Percentiles rank a stretch among this genome's conserved stretches.
Evolutionary conservation across 2,329 filamentous ascomycete species (phyloP).

Genomic region (Teratosphaeria zuluensis): DNA sequence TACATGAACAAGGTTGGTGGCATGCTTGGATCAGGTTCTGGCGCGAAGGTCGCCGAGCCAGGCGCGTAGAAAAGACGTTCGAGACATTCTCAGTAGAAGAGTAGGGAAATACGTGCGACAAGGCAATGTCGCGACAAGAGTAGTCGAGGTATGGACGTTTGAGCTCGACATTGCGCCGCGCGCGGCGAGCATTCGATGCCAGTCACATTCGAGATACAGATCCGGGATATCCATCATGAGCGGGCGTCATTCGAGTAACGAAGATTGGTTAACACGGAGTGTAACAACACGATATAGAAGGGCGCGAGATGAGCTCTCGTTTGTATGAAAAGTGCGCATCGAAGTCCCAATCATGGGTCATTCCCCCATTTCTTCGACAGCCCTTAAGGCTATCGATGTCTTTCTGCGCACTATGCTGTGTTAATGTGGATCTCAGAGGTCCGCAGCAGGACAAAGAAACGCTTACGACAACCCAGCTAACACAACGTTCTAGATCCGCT

Average conservation of each 20-base stretch:
- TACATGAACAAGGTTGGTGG: conserved; percentile 3
- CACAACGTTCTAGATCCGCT: too few species aligned
- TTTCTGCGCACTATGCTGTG: too few species aligned
- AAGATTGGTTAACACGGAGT: background rate
- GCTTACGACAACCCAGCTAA: too few species aligned
- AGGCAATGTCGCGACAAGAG: background rate
- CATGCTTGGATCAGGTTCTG: background rate
- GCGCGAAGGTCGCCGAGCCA: background rate
- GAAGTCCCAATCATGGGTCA: background rate
- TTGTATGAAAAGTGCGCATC: background rate
- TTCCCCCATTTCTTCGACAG: too few species aligned
- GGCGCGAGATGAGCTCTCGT: background rate
- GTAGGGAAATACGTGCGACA: background rate
- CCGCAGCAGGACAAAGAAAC: too few species aligned
- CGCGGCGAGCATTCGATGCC: background rate
- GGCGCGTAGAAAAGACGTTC: background rate
- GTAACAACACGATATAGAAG: background rate
- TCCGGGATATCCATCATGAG: background rate
- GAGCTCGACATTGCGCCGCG: background rate
- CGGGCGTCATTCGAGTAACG: background rate
- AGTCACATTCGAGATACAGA: background rate
- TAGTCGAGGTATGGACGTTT: background rate
- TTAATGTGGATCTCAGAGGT: too few species aligned
- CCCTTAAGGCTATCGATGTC: too few species aligned
- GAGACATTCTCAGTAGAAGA: background rate